These are phyloP conservation scores for Beta vulgaris DNA, from an alignment of 148 eudicot genomes.

Conservation along the genomic window DNA sequence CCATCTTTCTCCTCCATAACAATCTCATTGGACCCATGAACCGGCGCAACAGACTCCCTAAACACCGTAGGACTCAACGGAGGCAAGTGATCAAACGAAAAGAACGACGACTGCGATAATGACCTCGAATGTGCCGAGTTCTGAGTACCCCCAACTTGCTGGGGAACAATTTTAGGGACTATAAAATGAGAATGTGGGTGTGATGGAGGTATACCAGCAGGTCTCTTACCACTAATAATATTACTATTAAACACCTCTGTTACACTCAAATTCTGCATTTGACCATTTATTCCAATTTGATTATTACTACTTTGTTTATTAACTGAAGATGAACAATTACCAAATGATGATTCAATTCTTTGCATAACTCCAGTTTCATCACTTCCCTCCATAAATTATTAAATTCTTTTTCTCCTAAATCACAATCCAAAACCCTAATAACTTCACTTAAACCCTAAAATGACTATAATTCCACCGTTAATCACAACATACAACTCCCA, in stretches of 20 bases:
- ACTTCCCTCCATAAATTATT: slow-evolving; percentile 36
- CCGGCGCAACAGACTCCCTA: slow-evolving; percentile 20
- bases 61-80: slow-evolving; percentile 34
- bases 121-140: slow-evolving; percentile 35
- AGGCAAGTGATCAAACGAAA: slow-evolving; percentile 43
- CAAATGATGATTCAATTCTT: slow-evolving; percentile 31
- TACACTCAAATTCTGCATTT: slow-evolving; percentile 34
- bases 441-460: neutral
- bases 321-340: slow-evolving; percentile 34
- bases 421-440: slow-evolving; percentile 1
- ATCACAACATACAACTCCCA: neutral
- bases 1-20: slow-evolving; percentile 16
- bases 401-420: neutral
- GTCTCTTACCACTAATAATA: slow-evolving; percentile 20
- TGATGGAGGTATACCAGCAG: slow-evolving; percentile 35
- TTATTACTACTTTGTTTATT: slow-evolving; percentile 21
- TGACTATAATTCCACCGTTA: neutral
- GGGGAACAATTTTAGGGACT: slow-evolving; percentile 9
- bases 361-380: slow-evolving; percentile 36
- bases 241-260: slow-evolving; percentile 2
- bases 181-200: slow-evolving; percentile 26
- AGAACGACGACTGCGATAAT: slow-evolving; percentile 40
- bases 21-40: slow-evolving; percentile 9
- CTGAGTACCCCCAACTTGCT: slow-evolving; percentile 28
- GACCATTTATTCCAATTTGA: slow-evolving; percentile 21